A percentile compares a stretch with the other conserved stretches of the same genome.
phyloP scores from a whole-genome alignment of 805 yeast genomes.

The Kazachstania bromeliacearum region DNA sequence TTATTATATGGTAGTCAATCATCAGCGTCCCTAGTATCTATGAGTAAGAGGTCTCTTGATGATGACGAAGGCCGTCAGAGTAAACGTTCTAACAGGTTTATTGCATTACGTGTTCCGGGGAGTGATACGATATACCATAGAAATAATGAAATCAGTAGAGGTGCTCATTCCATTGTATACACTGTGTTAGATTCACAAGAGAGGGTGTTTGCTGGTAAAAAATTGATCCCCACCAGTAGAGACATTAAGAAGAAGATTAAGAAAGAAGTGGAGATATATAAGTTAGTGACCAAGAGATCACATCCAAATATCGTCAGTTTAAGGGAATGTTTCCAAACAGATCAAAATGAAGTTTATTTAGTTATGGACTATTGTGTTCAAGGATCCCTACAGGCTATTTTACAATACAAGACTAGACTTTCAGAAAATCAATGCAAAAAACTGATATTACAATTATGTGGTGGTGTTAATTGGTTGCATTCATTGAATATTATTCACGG shows the following conservation, averaged over 20 bases:
- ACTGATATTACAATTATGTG: conserved; percentile 83
- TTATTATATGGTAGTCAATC: too few species aligned
- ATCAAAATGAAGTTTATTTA: conserved; percentile 1
- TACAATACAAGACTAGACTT: conserved; percentile 42
- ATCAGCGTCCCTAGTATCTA: too few species aligned
- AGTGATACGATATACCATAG: neutral
- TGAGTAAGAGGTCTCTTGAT: conserved; percentile 1
- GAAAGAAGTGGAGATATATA: conserved; percentile 88
- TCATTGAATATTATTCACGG: conserved; percentile 41
- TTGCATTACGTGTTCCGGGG: neutral
- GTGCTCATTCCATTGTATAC: conserved; percentile 5
- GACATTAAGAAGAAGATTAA: conserved; percentile 70
- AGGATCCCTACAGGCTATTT: conserved; percentile 1
- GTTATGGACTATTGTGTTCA: conserved; percentile 3
- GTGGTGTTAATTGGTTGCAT: conserved; percentile 87
- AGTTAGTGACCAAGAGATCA: conserved; percentile 44
- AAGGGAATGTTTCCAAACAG: conserved; percentile 3
- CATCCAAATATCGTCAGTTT: conserved; percentile 32
- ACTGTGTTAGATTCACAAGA: conserved; percentile 41
- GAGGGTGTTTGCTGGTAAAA: conserved; percentile 86
- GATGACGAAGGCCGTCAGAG: conserved; percentile 1
- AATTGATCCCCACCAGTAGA: conserved; percentile 85
- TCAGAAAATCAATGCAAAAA: conserved; percentile 38
- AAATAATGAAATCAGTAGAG: conserved; percentile 5
- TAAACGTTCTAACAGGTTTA: conserved; percentile 3